Base-by-base conservation (phyloP, 371 early-diverging fungal species). In the Polyrhizophydium stewartii region DNA sequence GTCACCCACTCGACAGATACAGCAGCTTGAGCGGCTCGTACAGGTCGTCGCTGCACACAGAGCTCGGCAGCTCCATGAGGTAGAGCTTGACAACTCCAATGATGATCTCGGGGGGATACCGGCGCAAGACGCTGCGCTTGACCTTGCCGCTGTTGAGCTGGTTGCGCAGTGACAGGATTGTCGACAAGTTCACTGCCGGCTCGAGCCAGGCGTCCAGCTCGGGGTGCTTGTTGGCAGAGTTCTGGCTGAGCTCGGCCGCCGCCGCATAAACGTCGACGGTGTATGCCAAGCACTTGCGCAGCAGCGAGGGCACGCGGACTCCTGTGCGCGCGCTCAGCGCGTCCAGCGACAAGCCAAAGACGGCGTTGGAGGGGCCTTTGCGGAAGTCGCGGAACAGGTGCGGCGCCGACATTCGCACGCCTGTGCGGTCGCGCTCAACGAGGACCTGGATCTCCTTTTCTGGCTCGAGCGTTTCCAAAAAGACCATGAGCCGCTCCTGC, bases 21-120 rank as follows among this genome's bases (percentile, higher is more conserved):
- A 76, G 60, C 6, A 76, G 55, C 57, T 76, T 76, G 21, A 76
- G 52, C 0, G 72, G 71, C n/a, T 76, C 76, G 60, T 76, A 76
- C 19, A 76, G 49, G 35, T 76, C 76, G 35, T 68, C 33, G 35
- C 67, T 56, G 52, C 67, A 68, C 2, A 70, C 31, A 19, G 71
- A 67, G 10, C 38, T 35, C 7, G 69, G 69, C 2, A 71, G 59
- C 35, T 69, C 64, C 16, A 64, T 24, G 10, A 76, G 56, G 58
- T 65, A 76, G 13, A 65, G 53, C 50, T 70, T 69, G 28, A 73
- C 9, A 24, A 71, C 61, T 7, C 71, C 76, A n/a, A 72, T 63
- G 24, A 72, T 30, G 40, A 67, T 62, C 30, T 55, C 53, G 25
- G 66, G 58, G 1, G 64, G 64, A 25, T 55, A 47, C 31, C 37